Evolutionary conservation across 352 stramenopile species (phyloP), one percentile per base, ranked within the genome.

Genomic region (Hyaloperonospora arabidopsidis): DNA sequence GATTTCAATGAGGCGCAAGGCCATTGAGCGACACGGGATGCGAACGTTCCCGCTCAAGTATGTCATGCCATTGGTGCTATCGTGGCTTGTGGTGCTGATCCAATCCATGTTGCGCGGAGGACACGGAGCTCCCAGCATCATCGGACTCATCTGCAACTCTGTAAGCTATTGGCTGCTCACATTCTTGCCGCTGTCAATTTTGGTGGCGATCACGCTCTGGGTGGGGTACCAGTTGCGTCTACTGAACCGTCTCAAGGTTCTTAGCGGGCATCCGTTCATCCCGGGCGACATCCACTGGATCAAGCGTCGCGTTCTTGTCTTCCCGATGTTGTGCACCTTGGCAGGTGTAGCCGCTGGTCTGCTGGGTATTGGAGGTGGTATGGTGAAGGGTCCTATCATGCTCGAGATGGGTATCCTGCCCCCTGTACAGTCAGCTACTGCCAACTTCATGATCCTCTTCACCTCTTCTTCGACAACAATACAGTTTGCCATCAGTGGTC

Each of bases 311-410:
- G 95, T 93, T 2, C 68, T 97, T 21, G 59, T 95, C 4, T 98
- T 98, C 73, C 96, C 96, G 5, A 50, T 74, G 0, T 78, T 98
- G 57, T 98, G 93, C 51, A 82, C 88, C 39, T 72, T 97, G 15
- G 95, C 95, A 1, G 96, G 96, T 15, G 79, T 98, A 19, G 93
- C 92, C 51, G 95, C 95, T 12, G 95, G 95, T 13, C 76, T 98
- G 35, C 86, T 99, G 54, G 96, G 96, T 14, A 90, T 98, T 17
- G 96, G 95, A 43, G 96, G 95, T 38, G 96, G 95, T 39, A 98
- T 98, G 72, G 92, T 99, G 21, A 98, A 97, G 57, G 94, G 95
- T 0, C 95, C 96, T 0, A 83, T 98, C 48, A 97, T 99, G 95
- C 82, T 98, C 1, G 89, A 97, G 25, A 98, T 98, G 87, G 95